Evolutionary conservation across 306 rosid species (phyloP), one percentile per base, ranked within the genome.

Genomic region (Dalbergia cultrata): DNA sequence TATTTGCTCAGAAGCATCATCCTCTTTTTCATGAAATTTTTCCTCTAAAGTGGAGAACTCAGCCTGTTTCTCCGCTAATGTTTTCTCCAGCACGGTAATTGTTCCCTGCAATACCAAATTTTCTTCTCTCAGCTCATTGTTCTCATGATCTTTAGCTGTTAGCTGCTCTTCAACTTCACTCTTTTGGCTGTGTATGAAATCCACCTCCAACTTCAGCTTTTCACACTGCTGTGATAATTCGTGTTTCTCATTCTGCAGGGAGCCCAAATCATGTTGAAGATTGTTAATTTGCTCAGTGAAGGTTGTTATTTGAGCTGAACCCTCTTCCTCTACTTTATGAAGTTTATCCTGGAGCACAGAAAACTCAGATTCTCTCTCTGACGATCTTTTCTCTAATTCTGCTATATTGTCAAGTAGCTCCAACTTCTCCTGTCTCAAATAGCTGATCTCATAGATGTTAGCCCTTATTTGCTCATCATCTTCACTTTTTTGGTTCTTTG

Each of bases 31-130:
- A 13, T 52, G 80, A 63, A 75, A 88, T 63, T 83, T 85, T 75
- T 89, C 86, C 44, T 80, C 83, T 63, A 91, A 85, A 74, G 89
- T 54, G 35, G 88, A 85, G 56, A 91, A 80, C 67, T 87, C 91
- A 1, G 41, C 68, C 76, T 84, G 92, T 85, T 70, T 91, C 72
- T 90, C 84, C n/a, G 72, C 67, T 17, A 90, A 47, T 56, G 74
- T 83, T 57, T 67, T 88, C 87, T 93, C 92, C 53, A 91, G 72
- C 43, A 70, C 88, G 64, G 81, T 61, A 81, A 83, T 65, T 53
- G 81, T 83, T 43, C 64, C 86, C 80, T 74, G 74, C 68, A 77
- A 70, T 61, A 64, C 74, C 59, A 45, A 35, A 39, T 18, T 83
- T 81, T 88, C 88, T 65, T 83, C 92, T 76, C 56, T 88, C 80